Base-by-base conservation (phyloP, 2,329 filamentous ascomycete genomes). In the Penicillium olsonii region DNA sequence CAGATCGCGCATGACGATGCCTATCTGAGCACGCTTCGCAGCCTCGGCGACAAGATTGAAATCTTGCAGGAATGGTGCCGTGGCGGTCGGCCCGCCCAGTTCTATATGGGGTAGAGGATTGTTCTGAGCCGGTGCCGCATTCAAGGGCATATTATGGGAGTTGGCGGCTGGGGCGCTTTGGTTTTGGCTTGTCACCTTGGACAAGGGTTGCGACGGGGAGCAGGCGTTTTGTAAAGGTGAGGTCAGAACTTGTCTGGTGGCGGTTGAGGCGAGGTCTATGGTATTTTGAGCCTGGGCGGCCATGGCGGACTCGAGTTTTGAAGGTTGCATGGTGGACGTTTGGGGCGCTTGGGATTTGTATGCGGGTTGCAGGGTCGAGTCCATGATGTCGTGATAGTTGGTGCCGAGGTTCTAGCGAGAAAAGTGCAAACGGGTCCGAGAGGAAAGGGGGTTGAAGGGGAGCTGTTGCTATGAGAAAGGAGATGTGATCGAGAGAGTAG, bases 11-110 rank as follows among this genome's bases (percentile, higher is more conserved):
- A 92, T 88, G 68, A 96, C 77, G 64, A 91, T 85, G 35, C 90
- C 90, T 79, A 96, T 88, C 72, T 96, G 90, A 9, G 92, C 92
- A 35, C 92, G 81, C 74, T 95, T 96, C 37, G 91, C 92, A 2
- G 92, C 92, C 76, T 97, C 92, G 29, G 92, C 92, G 35, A 96
- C 82, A 24, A 96, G 82, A 50, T 83, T 92, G 65, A 92, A 89
- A 70, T 95, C 87, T 62, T 86, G 84, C 52, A 95, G 79, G 66
- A 91, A 91, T 4, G 78, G 78, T 9, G 78, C 76, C 1, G 81
- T 83, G 11, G 71, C 71, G 10, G 67, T 66, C 2, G 69, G 67
- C 7, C 68, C 69, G 5, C 67, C 69, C 4, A 61, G 44, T 26
- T 54, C 45, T 34, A 65, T 57, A 39, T 62, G 56, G 20, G 29